These are phyloP conservation scores for Sugiyamaella mastotermitis DNA, from an alignment of 805 yeast species.

Conservation along the genomic window DNA sequence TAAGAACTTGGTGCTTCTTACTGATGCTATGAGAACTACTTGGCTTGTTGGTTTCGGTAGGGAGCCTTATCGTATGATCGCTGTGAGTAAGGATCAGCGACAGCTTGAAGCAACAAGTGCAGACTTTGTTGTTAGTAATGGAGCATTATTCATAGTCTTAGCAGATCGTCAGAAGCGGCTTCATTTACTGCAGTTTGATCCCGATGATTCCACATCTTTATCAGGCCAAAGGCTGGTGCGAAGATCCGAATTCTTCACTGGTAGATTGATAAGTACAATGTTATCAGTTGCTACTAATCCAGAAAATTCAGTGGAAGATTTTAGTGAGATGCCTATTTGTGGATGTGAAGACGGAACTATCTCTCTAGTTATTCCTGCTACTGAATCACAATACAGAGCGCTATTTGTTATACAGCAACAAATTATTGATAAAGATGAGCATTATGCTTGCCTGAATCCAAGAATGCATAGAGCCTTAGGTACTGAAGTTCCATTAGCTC, in stretches of 20 bases:
- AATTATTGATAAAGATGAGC: constrained; percentile 67
- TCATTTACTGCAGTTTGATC: constrained; percentile 80
- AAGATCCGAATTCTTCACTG: constrained; percentile 63
- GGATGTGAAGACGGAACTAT: constrained; percentile 76
- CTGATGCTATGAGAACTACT: constrained; percentile 72
- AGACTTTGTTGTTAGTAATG: constrained; percentile 72
- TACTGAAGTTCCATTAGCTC: constrained; percentile 7
- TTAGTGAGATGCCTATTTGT: constrained; percentile 50
- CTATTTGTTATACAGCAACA: constrained; percentile 85
- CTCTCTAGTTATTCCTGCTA: constrained; percentile 64
- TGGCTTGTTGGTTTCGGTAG: constrained; percentile 88
- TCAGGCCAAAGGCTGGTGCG: constrained; percentile 73
- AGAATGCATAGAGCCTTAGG: constrained; percentile 25
- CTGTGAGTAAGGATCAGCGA: constrained; percentile 67
- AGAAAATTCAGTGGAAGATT: constrained; percentile 8
- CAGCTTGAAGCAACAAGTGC: constrained; percentile 58
- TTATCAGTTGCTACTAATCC: constrained; percentile 21
- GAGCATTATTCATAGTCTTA: constrained; percentile 57
- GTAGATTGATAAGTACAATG: constrained; percentile 37
- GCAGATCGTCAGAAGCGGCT: constrained; percentile 64
- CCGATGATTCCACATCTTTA: constrained; percentile 78
- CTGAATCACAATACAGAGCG: constrained; percentile 71
- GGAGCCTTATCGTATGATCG: constrained; percentile 84
- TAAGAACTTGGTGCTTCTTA: constrained; percentile 74
- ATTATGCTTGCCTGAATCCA: constrained; percentile 77